Percentiles rank a stretch among this genome's conserved stretches.
These are phyloP conservation scores for Ogataea pignaliae DNA, from an alignment of 805 yeast genomes.

Conservation along the genomic window DNA sequence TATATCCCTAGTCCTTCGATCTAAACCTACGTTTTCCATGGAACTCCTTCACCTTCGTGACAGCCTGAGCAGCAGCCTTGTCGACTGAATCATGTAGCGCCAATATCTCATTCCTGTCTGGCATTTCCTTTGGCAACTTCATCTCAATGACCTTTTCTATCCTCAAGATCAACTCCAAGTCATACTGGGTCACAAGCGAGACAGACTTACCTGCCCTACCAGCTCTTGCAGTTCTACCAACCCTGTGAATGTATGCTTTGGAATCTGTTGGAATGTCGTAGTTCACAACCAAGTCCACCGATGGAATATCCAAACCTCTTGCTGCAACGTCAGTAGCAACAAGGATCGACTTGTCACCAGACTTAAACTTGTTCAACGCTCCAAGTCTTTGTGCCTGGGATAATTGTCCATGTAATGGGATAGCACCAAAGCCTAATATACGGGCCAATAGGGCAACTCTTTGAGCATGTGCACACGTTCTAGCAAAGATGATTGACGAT, in stretches of 20 bases:
- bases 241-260: slow-evolving; percentile 93
- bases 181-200: slow-evolving; percentile 90
- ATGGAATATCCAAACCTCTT: slow-evolving; percentile 95
- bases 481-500: slow-evolving; percentile 81
- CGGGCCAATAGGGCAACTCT: slow-evolving; percentile 80
- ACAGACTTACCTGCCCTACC: slow-evolving; percentile 86
- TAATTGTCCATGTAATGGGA: slow-evolving; percentile 91
- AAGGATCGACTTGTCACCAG: slow-evolving; percentile 62
- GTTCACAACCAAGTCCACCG: slow-evolving; percentile 84
- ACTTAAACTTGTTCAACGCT: slow-evolving; percentile 72
- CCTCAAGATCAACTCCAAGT: slow-evolving; percentile 79
- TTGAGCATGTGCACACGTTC: slow-evolving; percentile 95
- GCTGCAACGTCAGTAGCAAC: slow-evolving; percentile 92
- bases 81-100: slow-evolving; percentile 84
- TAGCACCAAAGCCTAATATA: slow-evolving; percentile 78
- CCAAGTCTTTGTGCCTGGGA: slow-evolving; percentile 83
- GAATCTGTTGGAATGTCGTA: slow-evolving; percentile 95
- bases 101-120: slow-evolving; percentile 71
- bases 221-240: slow-evolving; percentile 97
- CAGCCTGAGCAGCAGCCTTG: slow-evolving; percentile 87
- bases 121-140: slow-evolving; percentile 78
- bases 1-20: not conserved
- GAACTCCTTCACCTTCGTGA: slow-evolving; percentile 67
- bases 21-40: slow-evolving; percentile 33
- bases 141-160: slow-evolving; percentile 83